Evolutionary conservation across 169 alveolate genomes (phyloP), one percentile per base, ranked within the genome.

Genomic region (Plasmodium reichenowi): DNA sequence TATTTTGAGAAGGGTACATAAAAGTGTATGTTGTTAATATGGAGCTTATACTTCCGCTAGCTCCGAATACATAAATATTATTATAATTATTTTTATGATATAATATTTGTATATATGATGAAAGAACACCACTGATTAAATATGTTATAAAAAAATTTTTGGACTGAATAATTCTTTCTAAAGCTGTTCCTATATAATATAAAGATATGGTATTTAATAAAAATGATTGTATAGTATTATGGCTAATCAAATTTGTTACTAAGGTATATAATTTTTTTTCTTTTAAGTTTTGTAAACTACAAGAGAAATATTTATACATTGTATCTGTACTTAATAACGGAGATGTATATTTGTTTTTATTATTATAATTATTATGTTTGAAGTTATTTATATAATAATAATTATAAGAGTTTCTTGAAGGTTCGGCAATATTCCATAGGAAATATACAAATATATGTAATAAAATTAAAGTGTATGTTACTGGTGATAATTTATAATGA

Each of bases 41-140:
- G 9, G 88, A 76, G 47, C 88, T 76, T 50, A 76, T 63, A 56
- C 88, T 76, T 0, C 88, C 88, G 10, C 88, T 76, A 32, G 88
- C 88, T n/a, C 88, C 88, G n/a, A 76, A 48, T 9, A 76, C 88
- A 15, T 38, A 76, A 64, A 76, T 58, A 20, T 76, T 76, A 38
- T 48, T 58, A 15, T 76, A 76, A 15, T 54, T 54, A 63, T 54
- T 50, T 15, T 76, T 76, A 3, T 76, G 88, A 70, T 54, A 76
- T 48, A 67, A 63, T n/a, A 64, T 63, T 67, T 76, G 78, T 3
- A 76, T 20, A 64, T 76, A 76, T 6, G 88, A 47, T 5, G 88
- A 76, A 24, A 76, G 26, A 38, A 76, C 64, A 6, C 88, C 88
- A 76, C 88, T 76, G 6, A 76, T 29, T 48, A 76, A 13, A 64